phyloP scores from a whole-genome alignment of 2,329 filamentous ascomycete genomes.

The Diaporthe sp. region DNA sequence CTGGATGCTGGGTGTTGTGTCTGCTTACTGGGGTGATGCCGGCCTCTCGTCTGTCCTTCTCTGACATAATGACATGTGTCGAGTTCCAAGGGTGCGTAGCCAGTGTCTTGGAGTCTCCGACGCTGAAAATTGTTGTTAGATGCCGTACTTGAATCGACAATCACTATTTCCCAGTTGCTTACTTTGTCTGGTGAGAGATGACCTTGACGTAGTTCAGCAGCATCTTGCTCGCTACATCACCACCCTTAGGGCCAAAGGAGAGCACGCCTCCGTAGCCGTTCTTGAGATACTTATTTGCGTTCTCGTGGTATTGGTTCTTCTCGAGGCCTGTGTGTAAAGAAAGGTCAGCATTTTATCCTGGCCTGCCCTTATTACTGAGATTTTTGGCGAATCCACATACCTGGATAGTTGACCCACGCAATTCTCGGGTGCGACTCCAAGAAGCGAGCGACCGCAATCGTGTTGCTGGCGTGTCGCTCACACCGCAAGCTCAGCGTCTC shows the following conservation, averaged over 20 bases:
- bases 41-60: constrained; percentile 83
- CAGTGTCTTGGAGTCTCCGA: constrained; percentile 94
- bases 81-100: constrained; percentile 97
- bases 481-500: constrained; percentile 91
- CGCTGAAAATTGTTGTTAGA: constrained; percentile 51
- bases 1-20: not conserved
- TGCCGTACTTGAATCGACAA: too few species aligned
- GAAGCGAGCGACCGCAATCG: constrained; percentile 84
- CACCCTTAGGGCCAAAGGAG: constrained; percentile 94
- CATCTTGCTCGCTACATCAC: constrained; percentile 82
- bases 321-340: constrained; percentile 67
- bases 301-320: constrained; percentile 83
- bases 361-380: not conserved
- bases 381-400: not conserved
- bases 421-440: constrained; percentile 87
- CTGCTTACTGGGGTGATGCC: constrained; percentile 80
- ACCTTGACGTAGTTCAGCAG: constrained; percentile 96
- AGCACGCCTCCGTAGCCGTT: constrained; percentile 93
- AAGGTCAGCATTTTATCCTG: not conserved
- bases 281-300: constrained; percentile 88
- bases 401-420: constrained; percentile 94
- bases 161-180: not conserved
- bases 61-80: constrained; percentile 91
- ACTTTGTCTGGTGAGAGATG: constrained; percentile 93
- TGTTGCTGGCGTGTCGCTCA: constrained; percentile 89